Evolutionary conservation across 352 stramenopile genomes (phyloP).

Genomic region (Phytophthora cryptogea): DNA sequence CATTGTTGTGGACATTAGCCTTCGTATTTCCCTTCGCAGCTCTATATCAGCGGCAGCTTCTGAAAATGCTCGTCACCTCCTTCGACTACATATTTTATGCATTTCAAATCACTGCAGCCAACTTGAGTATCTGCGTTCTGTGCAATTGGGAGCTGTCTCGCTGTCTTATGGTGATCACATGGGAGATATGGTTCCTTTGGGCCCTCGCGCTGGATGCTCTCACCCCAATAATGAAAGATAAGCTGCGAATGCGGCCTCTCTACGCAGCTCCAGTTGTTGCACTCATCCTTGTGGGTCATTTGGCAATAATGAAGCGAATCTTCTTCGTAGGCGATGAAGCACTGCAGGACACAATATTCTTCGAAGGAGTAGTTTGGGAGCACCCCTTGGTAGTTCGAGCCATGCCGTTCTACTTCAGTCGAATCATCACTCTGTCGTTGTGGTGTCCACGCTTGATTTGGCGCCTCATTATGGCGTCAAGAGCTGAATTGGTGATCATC

Average conservation of each 20-base stretch:
- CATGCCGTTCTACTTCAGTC: conserved; percentile 24
- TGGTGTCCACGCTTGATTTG: conserved; percentile 28
- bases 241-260: conserved; percentile 23
- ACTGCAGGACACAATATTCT: conserved; percentile 15
- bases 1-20: conserved; percentile 7
- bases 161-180: conserved; percentile 12
- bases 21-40: conserved; percentile 22
- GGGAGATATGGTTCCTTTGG: conserved; percentile 33
- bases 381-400: conserved; percentile 12
- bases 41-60: conserved; percentile 36
- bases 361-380: conserved; percentile 4
- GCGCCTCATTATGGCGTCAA: conserved; percentile 13
- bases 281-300: conserved; percentile 15
- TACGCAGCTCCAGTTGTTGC: conserved; percentile 14
- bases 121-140: conserved; percentile 33
- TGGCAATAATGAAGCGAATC: conserved; percentile 12
- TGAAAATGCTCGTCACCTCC: conserved; percentile 33
- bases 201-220: conserved; percentile 35
- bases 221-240: conserved; percentile 33
- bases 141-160: conserved; percentile 10
- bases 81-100: conserved; percentile 51
- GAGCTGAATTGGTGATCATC: conserved; percentile 23
- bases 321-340: conserved; percentile 16
- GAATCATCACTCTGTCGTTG: conserved; percentile 17
- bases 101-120: conserved; percentile 30